Evolutionary conservation across 108 stramenopile genomes (phyloP), one percentile per base, ranked within the genome.

Genomic region (Nannochloropsis gaditana): DNA sequence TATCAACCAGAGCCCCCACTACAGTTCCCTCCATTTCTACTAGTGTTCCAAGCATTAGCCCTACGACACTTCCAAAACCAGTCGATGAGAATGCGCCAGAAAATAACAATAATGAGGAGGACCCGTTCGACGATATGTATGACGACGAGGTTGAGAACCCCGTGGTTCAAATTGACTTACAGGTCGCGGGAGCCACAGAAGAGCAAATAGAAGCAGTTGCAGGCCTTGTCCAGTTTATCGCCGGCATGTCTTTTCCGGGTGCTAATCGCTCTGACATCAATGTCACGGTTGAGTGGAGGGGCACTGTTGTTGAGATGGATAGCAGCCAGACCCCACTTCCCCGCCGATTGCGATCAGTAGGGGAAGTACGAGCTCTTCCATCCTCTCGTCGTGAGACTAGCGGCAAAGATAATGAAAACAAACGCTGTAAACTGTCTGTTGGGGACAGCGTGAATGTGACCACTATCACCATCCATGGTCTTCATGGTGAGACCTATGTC

Each of bases 191-290:
- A n/a, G 59, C 59, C 6, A 73, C 59, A 15, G 19, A 8, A 73
- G 59, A 73, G n/a, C 59, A 73, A 73, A n/a, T 73, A 6, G 59
- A 73, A n/a, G 59, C 59, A 73, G 59, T 73, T 15, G 59, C 59
- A 73, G 59, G 19, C 59, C n/a, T 73, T 15, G 59, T 73, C 59
- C 59, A 73, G 59, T 73, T n/a, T n/a, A 73, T 73, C n/a, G 59
- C 59, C n/a, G n/a, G n/a, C 8, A 73, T 73, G 59, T n/a, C 59
- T n/a, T 73, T 73, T n/a, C 59, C 15, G 15, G 59, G 15, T n/a
- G 59, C 59, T 6, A 73, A 73, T n/a, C 19, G 4, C 15, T 73
- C 59, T n/a, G n/a, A 73, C 19, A 73, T 73, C 59, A 73, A 73
- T 73, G 59, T 73, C 59, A 2, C 59, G 2, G 59, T 73, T 15